phyloP scores from a whole-genome alignment of 768 basidiomycete genomes.

The Trametes meyenii region DNA sequence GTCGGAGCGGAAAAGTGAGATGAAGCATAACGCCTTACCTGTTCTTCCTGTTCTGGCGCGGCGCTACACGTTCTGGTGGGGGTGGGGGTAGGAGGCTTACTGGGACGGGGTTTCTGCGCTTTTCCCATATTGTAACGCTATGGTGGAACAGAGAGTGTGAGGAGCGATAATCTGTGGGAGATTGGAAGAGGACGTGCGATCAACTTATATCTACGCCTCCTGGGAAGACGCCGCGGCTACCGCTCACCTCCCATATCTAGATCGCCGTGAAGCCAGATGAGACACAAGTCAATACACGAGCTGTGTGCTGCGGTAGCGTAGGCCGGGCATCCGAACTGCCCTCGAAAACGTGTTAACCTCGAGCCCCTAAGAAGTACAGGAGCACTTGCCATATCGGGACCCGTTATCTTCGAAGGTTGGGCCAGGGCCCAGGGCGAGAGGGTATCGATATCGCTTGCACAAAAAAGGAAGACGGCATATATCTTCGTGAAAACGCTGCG shows the following conservation, averaged over 20 bases:
- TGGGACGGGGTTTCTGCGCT: too few species aligned
- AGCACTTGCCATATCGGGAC: background rate
- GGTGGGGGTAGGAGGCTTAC: too few species aligned
- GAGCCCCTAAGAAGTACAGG: slow-evolving; percentile 3
- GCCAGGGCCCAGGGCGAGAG: too few species aligned
- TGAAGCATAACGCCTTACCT: too few species aligned
- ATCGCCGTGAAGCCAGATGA: background rate
- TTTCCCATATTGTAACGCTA: background rate
- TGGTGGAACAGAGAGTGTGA: background rate
- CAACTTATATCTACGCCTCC: background rate
- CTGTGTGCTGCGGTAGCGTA: slow-evolving; percentile 13
- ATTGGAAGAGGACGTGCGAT: background rate
- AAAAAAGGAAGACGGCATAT: too few species aligned
- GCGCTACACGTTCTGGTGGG: too few species aligned
- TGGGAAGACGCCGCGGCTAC: background rate
- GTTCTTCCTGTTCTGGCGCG: too few species aligned
- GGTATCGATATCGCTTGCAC: too few species aligned
- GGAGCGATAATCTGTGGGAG: background rate
- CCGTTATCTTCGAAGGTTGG: too few species aligned
- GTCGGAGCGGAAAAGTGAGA: too few species aligned
- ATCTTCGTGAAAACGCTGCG: too few species aligned
- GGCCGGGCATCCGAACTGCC: background rate
- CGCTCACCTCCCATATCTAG: background rate
- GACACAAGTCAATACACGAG: background rate
- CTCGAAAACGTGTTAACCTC: slow-evolving; percentile 5